Conservation (phyloP, 2,329 filamentous ascomycete genomes). For the Apiospora sp. region DNA sequence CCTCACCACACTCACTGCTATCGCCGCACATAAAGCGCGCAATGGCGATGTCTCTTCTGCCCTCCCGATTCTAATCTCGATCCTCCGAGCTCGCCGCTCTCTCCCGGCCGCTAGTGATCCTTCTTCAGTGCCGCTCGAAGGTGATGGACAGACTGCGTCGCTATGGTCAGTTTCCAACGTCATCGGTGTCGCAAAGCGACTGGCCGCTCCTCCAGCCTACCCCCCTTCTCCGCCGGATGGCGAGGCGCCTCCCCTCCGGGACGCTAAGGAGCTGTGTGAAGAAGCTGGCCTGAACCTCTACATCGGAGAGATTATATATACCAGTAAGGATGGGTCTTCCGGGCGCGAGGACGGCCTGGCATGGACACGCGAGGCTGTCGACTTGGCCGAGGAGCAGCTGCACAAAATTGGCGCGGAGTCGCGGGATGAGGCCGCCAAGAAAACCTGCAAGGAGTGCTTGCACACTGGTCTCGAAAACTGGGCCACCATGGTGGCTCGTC, state of each 20-base stretch:
- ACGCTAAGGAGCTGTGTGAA: conserved; percentile 74
- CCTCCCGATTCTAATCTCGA: conserved; percentile 84
- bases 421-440: conserved; percentile 50
- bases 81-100: conserved; percentile 79
- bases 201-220: conserved; percentile 65
- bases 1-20: conserved; percentile 75
- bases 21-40: conserved; percentile 80
- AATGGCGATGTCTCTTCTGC: conserved; percentile 72
- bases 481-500: conserved; percentile 77
- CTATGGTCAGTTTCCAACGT: conserved; percentile 37
- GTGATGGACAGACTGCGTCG: conserved; percentile 27
- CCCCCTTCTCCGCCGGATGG: conserved; percentile 77
- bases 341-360: conserved; percentile 74
- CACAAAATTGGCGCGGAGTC: conserved; percentile 49
- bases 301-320: conserved; percentile 92
- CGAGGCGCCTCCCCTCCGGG: conserved; percentile 70
- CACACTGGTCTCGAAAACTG: conserved; percentile 81
- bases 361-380: conserved; percentile 91
- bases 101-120: conserved; percentile 45
- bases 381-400: conserved; percentile 76
- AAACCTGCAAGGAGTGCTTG: conserved; percentile 80
- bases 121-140: neutral
- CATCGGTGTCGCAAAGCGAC: conserved; percentile 37
- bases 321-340: conserved; percentile 53
- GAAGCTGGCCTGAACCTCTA: conserved; percentile 88